A percentile compares a stretch with the other conserved stretches of the same genome.
These are phyloP conservation scores for Thielaviopsis cerberus DNA, from an alignment of 2,329 filamentous ascomycete genomes.

Conservation along the genomic window DNA sequence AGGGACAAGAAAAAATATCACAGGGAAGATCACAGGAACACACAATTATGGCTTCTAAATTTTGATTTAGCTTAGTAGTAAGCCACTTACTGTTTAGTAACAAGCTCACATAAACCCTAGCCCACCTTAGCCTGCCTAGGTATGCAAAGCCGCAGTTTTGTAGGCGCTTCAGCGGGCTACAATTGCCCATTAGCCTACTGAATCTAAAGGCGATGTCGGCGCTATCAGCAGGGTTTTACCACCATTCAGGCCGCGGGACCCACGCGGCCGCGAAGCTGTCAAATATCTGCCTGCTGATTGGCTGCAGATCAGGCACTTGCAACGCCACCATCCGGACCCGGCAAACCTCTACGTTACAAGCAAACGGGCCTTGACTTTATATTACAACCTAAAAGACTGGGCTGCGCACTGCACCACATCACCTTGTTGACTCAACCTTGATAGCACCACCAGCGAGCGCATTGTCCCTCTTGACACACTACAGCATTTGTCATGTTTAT, in stretches of 20 bases:
- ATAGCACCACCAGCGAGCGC: no score
- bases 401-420: not conserved
- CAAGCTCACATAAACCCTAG: no score
- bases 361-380: not conserved
- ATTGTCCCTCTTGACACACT: no score
- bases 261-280: slow-evolving; percentile 3
- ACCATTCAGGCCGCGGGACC: not conserved
- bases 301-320: not conserved
- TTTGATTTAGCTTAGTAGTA: no score
- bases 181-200: no score
- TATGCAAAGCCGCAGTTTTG: not conserved
- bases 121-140: no score
- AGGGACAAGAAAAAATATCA: slow-evolving; percentile 14
- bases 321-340: not conserved
- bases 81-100: no score
- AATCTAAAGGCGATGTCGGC: slow-evolving; percentile 6
- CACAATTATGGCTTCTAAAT: slow-evolving; percentile 1
- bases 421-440: not conserved
- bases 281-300: slow-evolving; percentile 8
- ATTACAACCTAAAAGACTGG: not conserved
- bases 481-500: not conserved
- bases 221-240: not conserved
- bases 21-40: slow-evolving; percentile 18
- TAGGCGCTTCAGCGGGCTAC: no score
- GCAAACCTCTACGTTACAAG: not conserved